A percentile compares a stretch with the other conserved stretches of the same genome.
These are phyloP conservation scores for Mortierella sp. DNA, from an alignment of 371 early-diverging fungal genomes.

Conservation along the genomic window DNA sequence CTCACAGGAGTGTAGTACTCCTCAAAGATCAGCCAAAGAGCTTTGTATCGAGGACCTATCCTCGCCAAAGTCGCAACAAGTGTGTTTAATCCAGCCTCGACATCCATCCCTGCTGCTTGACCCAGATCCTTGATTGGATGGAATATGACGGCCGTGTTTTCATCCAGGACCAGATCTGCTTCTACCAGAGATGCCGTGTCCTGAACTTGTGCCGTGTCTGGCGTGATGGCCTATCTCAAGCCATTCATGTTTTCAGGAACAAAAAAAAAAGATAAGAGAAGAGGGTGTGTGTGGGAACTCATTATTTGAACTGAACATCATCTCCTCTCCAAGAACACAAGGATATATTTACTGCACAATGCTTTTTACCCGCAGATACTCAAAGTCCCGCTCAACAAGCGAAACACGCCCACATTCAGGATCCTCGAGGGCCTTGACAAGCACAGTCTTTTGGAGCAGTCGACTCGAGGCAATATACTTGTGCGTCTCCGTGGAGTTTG, in stretches of 20 bases:
- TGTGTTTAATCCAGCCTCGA: conserved; percentile 29
- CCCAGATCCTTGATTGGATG: conserved; percentile 38
- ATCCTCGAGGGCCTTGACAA: conserved; percentile 28
- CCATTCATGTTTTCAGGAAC: neutral
- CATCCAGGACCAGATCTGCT: conserved; percentile 41
- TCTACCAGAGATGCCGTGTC: conserved; percentile 15
- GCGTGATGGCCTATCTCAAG: neutral
- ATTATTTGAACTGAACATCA: neutral
- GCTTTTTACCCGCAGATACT: conserved; percentile 28
- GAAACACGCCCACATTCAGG: conserved; percentile 11
- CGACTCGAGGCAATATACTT: conserved; percentile 31
- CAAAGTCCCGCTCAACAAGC: conserved; percentile 37
- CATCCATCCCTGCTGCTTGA: conserved; percentile 20
- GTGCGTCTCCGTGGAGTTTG: conserved; percentile 5
- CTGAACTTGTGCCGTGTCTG: neutral
- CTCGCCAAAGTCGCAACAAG: conserved; percentile 18
- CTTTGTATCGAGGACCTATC: conserved; percentile 35
- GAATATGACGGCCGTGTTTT: conserved; percentile 24
- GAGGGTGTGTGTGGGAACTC: neutral
- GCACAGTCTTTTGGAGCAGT: conserved; percentile 27
- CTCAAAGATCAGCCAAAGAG: conserved; percentile 39
- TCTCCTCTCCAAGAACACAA: neutral
- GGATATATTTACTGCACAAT: neutral
- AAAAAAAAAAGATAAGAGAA: neutral
- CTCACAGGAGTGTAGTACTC: conserved; percentile 20